These are phyloP conservation scores for Kokia cookei DNA, from an alignment of 441 rosid species.

Conservation along the genomic window DNA sequence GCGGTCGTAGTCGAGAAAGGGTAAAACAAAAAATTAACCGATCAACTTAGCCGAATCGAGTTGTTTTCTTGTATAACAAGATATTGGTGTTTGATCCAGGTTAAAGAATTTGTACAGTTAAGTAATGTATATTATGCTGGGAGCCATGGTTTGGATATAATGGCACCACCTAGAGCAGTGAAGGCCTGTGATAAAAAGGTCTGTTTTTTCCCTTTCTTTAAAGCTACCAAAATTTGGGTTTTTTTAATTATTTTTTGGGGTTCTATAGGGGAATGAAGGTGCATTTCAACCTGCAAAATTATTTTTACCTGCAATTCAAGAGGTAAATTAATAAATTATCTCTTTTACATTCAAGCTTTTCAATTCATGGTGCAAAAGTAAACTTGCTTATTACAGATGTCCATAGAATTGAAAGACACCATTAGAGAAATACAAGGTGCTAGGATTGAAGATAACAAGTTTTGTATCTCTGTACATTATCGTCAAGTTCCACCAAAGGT, in stretches of 20 bases:
- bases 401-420: constrained; percentile 17
- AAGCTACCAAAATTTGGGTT: background rate
- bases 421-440: constrained; percentile 31
- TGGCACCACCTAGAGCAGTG: constrained; percentile 25
- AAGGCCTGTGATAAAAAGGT: constrained; percentile 19
- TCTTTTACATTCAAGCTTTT: background rate
- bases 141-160: constrained; percentile 50
- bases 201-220: background rate
- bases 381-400: constrained; percentile 22
- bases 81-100: constrained; percentile 11
- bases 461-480: constrained; percentile 43
- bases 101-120: constrained; percentile 32
- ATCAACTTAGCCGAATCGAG: background rate
- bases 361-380: background rate
- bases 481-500: constrained; percentile 38
- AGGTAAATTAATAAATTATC: constrained; percentile 15
- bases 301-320: constrained; percentile 36
- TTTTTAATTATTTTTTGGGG: background rate
- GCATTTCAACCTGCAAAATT: constrained; percentile 40
- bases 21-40: constrained; percentile 3
- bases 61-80: background rate
- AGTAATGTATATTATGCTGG: constrained; percentile 41
- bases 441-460: constrained; percentile 33
- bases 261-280: constrained; percentile 22
- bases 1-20: constrained; percentile 41